phyloP scores from a whole-genome alignment of 2,329 filamentous ascomycete genomes.

The Paramyrothecium sp. region DNA sequence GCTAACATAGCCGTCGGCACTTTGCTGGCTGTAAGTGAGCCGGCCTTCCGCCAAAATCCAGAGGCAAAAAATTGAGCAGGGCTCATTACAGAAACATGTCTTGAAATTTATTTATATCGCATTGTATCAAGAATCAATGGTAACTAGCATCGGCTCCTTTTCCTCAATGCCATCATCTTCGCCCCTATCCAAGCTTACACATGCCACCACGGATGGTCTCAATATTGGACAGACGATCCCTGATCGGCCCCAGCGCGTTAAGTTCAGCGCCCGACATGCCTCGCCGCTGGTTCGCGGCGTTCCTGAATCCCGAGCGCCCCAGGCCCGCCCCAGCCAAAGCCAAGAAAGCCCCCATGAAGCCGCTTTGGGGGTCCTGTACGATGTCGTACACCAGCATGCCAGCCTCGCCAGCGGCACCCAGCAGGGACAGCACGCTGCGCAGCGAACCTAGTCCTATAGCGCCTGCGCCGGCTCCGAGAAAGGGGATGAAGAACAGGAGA shows the following conservation, averaged over 20 bases:
- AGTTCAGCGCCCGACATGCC: neutral
- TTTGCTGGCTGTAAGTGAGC: no score
- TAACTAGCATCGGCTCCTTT: no score
- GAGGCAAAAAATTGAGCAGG: no score
- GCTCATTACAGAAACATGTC: no score
- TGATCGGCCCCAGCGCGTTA: neutral
- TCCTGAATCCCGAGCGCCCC: conserved; percentile 6
- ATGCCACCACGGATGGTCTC: no score
- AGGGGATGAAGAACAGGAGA: conserved; percentile 47
- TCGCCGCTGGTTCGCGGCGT: conserved; percentile 7
- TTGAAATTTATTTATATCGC: no score
- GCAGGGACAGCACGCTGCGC: conserved; percentile 12
- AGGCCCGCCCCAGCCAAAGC: conserved; percentile 12
- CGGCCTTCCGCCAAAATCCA: no score
- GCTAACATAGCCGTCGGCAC: no score
- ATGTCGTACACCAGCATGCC: conserved; percentile 19
- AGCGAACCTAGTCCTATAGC: conserved; percentile 9
- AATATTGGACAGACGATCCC: neutral
- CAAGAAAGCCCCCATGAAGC: conserved; percentile 20
- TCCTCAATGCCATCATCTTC: no score
- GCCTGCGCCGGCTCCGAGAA: conserved; percentile 42
- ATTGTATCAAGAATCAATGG: no score
- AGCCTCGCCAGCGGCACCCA: conserved; percentile 17
- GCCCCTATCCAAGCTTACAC: no score
- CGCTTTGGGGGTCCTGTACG: conserved; percentile 20